Evolutionary conservation across 2,329 filamentous ascomycete species (phyloP).

Genomic region (Trichoderma lentiforme): DNA sequence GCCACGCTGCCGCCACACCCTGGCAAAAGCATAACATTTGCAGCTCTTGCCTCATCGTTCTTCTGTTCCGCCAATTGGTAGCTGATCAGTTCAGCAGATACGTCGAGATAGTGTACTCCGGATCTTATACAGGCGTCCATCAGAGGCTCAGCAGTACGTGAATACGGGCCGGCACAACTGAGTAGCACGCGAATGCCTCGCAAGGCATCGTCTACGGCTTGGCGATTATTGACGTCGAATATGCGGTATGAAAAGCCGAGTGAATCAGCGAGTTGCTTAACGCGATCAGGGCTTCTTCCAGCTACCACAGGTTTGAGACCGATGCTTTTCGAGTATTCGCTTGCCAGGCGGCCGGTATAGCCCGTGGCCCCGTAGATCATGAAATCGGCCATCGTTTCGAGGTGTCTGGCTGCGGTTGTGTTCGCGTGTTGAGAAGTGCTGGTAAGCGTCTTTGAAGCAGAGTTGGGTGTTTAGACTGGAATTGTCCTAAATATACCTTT

Average conservation of each 20-base stretch:
- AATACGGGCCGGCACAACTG: neutral
- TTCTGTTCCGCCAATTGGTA: neutral
- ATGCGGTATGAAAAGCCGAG: neutral
- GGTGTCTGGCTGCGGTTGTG: neutral
- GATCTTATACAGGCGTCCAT: neutral
- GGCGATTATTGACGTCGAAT: neutral
- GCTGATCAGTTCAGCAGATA: neutral
- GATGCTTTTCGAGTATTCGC: neutral
- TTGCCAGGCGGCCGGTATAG: neutral
- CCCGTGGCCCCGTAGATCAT: neutral
- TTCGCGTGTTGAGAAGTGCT: neutral
- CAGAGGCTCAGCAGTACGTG: neutral
- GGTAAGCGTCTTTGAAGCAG: neutral
- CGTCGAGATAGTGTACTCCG: neutral
- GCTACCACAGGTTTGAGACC: neutral
- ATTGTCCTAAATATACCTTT: neutral
- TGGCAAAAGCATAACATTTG: neutral
- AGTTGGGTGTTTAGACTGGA: neutral
- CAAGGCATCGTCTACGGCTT: neutral
- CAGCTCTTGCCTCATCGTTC: neutral
- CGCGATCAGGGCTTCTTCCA: neutral
- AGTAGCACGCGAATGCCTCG: neutral
- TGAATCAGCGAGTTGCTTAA: neutral
- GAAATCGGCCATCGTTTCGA: neutral
- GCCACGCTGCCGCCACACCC: neutral